These are phyloP conservation scores for Phytopythium helicoides DNA, from an alignment of 352 stramenopile species.

Conservation along the genomic window DNA sequence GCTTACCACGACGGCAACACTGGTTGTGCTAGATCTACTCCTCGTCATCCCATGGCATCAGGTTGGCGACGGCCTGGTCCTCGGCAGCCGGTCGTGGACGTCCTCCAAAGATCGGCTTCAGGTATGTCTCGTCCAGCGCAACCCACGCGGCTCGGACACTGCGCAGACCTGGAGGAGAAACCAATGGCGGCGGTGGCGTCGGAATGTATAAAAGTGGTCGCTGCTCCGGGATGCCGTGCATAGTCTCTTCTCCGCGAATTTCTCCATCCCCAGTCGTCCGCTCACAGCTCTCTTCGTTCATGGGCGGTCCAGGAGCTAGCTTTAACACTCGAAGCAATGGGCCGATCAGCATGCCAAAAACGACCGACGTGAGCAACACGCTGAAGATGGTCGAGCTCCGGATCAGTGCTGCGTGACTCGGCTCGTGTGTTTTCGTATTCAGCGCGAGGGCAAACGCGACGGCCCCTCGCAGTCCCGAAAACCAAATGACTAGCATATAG, in stretches of 20 bases:
- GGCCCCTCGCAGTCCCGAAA: conserved; percentile 88
- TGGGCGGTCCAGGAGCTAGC: not conserved
- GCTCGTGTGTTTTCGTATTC: conserved; percentile 17
- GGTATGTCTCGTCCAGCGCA: conserved; percentile 33
- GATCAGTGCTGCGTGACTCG: conserved; percentile 37
- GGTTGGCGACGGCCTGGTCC: not conserved
- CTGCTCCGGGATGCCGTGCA: not conserved
- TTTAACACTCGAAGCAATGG: conserved; percentile 29
- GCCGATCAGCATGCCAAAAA: conserved; percentile 44
- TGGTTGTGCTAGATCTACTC: too few relatives aligned
- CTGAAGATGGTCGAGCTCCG: conserved; percentile 54
- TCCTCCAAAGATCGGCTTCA: conserved; percentile 39
- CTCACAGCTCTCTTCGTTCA: not conserved
- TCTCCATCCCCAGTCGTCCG: not conserved
- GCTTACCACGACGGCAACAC: not conserved
- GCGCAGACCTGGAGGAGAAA: not conserved
- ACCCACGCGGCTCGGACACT: conserved; percentile 29
- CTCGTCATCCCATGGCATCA: not conserved
- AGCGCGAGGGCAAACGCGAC: conserved; percentile 74
- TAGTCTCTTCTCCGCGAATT: not conserved
- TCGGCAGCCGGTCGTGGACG: conserved; percentile 10
- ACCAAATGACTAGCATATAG: conserved; percentile 90
- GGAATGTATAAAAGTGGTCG: not conserved
- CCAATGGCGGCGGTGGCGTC: not conserved
- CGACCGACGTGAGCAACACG: conserved; percentile 49